Conservation (phyloP, 345 rosid genomes). For the Eucalyptus albens region DNA sequence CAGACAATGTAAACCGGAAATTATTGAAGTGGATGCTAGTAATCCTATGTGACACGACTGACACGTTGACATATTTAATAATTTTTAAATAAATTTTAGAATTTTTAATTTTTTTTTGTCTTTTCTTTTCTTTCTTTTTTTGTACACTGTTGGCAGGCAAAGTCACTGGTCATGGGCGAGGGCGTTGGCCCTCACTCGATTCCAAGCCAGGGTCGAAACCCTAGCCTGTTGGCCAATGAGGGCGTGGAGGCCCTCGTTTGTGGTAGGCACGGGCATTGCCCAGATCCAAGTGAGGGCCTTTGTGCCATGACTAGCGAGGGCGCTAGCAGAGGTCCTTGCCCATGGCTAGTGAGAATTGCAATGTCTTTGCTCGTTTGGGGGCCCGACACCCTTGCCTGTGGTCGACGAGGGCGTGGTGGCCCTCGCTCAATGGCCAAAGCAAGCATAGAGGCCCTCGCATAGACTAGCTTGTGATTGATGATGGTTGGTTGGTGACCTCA, state of each 20-base stretch:
- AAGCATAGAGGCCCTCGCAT: too few species aligned
- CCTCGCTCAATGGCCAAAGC: rapidly evolving
- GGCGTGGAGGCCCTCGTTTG: too few species aligned
- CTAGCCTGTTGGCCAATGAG: too few species aligned
- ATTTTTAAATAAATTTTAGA: too few species aligned
- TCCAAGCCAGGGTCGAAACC: rapidly evolving
- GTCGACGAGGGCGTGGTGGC: rapidly evolving
- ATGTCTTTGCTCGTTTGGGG: too few species aligned
- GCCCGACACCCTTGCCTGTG: too few species aligned
- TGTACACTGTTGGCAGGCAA: rapidly evolving
- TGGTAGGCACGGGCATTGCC: rapidly evolving
- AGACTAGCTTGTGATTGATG: rapidly evolving
- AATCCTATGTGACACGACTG: rapidly evolving
- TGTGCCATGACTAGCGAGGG: rapidly evolving
- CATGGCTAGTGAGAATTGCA: rapidly evolving
- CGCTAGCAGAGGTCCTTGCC: too few species aligned
- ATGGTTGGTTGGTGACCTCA: too few species aligned
- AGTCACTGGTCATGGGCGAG: too few species aligned
- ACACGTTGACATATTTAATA: rapidly evolving
- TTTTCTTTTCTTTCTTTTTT: too few species aligned
- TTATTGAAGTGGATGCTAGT: rapidly evolving
- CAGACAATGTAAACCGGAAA: rapidly evolving
- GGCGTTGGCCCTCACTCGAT: rapidly evolving
- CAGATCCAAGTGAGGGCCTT: too few species aligned
- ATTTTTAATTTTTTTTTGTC: too few species aligned